Evolutionary conservation across 2,329 filamentous ascomycete genomes (phyloP), one percentile per base, ranked within the genome.

Genomic region (Aspergillus oerlinghausenensis): DNA sequence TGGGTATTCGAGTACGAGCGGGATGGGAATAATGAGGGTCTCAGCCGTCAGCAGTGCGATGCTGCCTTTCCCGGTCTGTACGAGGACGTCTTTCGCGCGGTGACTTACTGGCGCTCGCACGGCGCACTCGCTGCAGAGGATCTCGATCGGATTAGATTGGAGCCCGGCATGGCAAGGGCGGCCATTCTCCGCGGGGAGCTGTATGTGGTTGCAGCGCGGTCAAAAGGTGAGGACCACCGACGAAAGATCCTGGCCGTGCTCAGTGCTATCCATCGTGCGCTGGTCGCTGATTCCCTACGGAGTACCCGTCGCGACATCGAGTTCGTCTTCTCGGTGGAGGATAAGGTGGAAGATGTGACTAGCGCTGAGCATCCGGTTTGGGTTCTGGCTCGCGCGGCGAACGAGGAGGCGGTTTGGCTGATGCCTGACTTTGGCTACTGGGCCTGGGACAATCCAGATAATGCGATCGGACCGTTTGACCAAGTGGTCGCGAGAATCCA

Each of bases 401-500:
- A 70, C 11, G 75, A 79, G 52, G 67, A 74, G 47, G 70, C 75
- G 1, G 71, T 75, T 40, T 82, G 79, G 79, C 66, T 82, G 17
- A 80, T 81, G 61, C 79, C 80, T 0, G 79, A 82, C 60, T 81
- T 81, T 65, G 79, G 78, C 49, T 80, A 77, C 65, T 82, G 78
- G 77, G 73, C 74, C 4, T 81, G 77, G 78, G 76, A 78, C 10
- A 72, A 73, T 29, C 57, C 59, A 1, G 58, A 65, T 2, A 73
- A 72, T 40, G 62, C 64, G 11, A 70, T 75, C 32, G 73, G 72
- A 0, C 71, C 73, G 0, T 74, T 68, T 49, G 66, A 71, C 50
- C 67, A 74, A 50, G 72, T 75, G 5, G 72, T 74, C 6, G 64
- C 70, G 21, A 62, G 63, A 1, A 68, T 72, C 47, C 58, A 68